phyloP scores from a whole-genome alignment of 441 rosid species.

The Cnidoscolus chayamansa region DNA sequence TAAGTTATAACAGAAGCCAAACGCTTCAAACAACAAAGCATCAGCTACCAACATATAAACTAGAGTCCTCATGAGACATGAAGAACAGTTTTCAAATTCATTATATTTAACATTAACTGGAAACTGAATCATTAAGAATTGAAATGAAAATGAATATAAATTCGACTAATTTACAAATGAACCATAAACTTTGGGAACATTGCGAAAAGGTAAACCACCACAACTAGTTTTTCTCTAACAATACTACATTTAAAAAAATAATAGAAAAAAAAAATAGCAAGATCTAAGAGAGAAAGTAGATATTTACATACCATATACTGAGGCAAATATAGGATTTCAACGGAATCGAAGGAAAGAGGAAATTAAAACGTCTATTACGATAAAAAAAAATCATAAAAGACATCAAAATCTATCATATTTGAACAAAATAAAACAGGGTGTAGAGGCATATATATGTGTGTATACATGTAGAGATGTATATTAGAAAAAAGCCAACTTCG shows the following conservation, averaged over 20 bases:
- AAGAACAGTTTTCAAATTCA: neutral
- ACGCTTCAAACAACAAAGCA: neutral
- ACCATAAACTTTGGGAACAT: no score
- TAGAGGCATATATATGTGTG: neutral
- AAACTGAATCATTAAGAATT: no score
- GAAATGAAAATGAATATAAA: no score
- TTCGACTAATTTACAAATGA: no score
- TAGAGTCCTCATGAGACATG: neutral
- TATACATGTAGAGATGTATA: no score
- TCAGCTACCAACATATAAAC: conserved; percentile 10
- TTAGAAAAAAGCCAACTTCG: conserved; percentile 7
- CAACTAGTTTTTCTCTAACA: conserved; percentile 3
- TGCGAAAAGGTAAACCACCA: no score
- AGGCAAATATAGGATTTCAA: conserved; percentile 20
- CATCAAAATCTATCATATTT: conserved; percentile 13
- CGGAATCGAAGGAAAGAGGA: neutral
- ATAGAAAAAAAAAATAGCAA: neutral
- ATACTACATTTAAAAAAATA: neutral
- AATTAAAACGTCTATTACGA: neutral
- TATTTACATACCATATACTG: conserved; percentile 19
- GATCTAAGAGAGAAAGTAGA: conserved; percentile 30
- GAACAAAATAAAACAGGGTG: neutral
- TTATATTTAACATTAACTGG: neutral
- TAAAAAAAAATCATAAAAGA: neutral
- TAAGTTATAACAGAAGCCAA: neutral